phyloP scores from a whole-genome alignment of 2,329 filamentous ascomycete species.

The Exserohilum rostratum region DNA sequence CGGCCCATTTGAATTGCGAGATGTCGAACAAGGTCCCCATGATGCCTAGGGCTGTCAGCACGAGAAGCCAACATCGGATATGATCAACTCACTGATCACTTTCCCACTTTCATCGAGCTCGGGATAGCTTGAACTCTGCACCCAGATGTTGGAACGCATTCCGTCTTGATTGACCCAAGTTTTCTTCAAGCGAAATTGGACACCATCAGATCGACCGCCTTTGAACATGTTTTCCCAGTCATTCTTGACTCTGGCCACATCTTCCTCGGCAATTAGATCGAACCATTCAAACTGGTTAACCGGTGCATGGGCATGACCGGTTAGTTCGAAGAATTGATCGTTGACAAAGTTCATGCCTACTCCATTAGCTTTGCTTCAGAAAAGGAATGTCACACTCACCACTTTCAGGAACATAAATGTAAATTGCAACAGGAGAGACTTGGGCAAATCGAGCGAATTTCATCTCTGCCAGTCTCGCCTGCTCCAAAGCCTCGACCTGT shows the following conservation, averaged over 20 bases:
- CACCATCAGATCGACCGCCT: constrained; percentile 20
- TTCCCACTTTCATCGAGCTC: constrained; percentile 32
- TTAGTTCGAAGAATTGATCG: constrained; percentile 38
- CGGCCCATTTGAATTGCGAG: constrained; percentile 47
- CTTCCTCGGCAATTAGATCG: constrained; percentile 28
- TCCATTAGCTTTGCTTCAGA: not conserved
- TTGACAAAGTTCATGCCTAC: constrained; percentile 38
- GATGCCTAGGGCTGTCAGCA: constrained; percentile 23
- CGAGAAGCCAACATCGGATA: no score
- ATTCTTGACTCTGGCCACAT: constrained; percentile 20
- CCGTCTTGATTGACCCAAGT: constrained; percentile 37
- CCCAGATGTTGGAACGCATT: constrained; percentile 30
- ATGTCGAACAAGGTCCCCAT: constrained; percentile 48
- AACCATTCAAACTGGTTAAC: constrained; percentile 26
- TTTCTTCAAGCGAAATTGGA: constrained; percentile 36
- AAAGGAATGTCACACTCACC: constrained; percentile 11
- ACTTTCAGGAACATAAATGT: constrained; percentile 28
- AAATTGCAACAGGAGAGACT: constrained; percentile 35
- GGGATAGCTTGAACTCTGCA: constrained; percentile 33
- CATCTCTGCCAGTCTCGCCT: constrained; percentile 29
- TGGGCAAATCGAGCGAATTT: constrained; percentile 37
- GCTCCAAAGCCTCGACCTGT: constrained; percentile 35
- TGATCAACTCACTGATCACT: constrained; percentile 23
- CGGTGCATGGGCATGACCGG: constrained; percentile 21
- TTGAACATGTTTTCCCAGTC: constrained; percentile 26